Evolutionary conservation across 169 alveolate species (phyloP).

Genomic region (Plasmodium gonderi): DNA sequence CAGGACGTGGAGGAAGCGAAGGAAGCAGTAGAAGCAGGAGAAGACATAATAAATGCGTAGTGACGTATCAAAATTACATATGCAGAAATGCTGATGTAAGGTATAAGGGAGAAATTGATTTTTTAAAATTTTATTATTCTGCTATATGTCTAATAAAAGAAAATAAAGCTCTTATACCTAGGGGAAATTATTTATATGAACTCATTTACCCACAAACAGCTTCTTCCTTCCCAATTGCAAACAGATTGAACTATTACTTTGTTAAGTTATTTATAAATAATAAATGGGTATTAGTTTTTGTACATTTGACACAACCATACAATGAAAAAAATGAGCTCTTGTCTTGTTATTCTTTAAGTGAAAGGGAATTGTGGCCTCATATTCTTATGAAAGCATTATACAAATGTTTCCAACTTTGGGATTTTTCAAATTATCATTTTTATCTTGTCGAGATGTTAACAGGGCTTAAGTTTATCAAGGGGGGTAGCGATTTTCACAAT

Average conservation of each 20-base stretch:
- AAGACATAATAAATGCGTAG: not conserved
- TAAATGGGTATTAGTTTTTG: conserved; percentile 64
- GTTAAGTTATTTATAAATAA: conserved; percentile 66
- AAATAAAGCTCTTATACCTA: conserved; percentile 51
- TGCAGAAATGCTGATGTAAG: conserved; percentile 35
- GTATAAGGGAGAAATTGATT: not conserved
- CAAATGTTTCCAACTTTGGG: conserved; percentile 12
- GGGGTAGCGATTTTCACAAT: not conserved
- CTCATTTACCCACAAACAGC: conserved; percentile 64
- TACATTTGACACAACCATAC: conserved; percentile 14
- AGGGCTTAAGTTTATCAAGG: conserved; percentile 19
- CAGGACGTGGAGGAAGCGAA: not conserved
- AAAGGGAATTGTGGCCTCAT: conserved; percentile 38
- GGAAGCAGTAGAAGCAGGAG: no score
- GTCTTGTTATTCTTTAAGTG: conserved; percentile 22
- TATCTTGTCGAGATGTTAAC: conserved; percentile 53
- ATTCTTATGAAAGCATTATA: conserved; percentile 53
- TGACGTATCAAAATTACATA: conserved; percentile 41
- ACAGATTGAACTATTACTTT: conserved; percentile 41
- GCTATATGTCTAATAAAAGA: conserved; percentile 47
- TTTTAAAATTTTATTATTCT: conserved; percentile 49
- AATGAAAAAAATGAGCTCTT: conserved; percentile 6
- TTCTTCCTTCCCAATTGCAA: conserved; percentile 43
- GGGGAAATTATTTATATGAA: conserved; percentile 57
- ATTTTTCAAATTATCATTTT: conserved; percentile 17